Conservation (phyloP, 352 stramenopile genomes). For the Pilasporangium apinafurcum region DNA sequence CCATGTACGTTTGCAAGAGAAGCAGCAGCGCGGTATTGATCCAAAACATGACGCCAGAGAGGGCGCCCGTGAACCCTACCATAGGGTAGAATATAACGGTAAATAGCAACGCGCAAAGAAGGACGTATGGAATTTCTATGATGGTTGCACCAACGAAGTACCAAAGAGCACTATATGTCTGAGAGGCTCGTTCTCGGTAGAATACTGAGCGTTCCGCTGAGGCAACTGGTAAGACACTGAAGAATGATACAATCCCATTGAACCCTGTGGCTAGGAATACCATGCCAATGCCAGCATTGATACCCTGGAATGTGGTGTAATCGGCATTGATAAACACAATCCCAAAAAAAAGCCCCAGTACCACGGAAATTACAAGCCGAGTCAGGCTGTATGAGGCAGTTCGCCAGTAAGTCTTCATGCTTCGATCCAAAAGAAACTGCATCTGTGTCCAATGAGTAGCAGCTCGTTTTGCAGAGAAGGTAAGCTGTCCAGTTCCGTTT, state of each 20-base stretch:
- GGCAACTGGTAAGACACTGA: conserved; percentile 74
- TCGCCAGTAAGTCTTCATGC: conserved; percentile 10
- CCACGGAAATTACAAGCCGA: conserved; percentile 44
- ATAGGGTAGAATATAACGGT: conserved; percentile 48
- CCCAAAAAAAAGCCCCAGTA: conserved; percentile 78
- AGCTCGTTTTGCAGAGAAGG: conserved; percentile 20
- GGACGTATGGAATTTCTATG: conserved; percentile 63
- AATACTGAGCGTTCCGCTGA: conserved; percentile 80
- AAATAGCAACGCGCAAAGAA: conserved; percentile 31
- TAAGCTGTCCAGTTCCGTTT: conserved; percentile 8
- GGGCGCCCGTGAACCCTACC: conserved; percentile 36
- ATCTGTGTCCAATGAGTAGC: conserved; percentile 14
- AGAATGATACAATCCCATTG: conserved; percentile 78
- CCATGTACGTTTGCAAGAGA: conserved; percentile 41
- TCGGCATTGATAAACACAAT: conserved; percentile 55
- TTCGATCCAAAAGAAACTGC: conserved; percentile 17
- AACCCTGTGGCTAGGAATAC: conserved; percentile 85
- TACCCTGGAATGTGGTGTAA: conserved; percentile 34
- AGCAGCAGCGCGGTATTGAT: conserved; percentile 34
- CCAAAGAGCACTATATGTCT: conserved; percentile 76
- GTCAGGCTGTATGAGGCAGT: conserved; percentile 55
- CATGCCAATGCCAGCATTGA: conserved; percentile 59
- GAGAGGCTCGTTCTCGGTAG: conserved; percentile 45
- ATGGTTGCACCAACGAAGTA: conserved; percentile 72
- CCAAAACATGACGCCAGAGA: conserved; percentile 27